These are phyloP conservation scores for Plantago elongata DNA, from an alignment of 257 asterid genomes.

Conservation along the genomic window DNA sequence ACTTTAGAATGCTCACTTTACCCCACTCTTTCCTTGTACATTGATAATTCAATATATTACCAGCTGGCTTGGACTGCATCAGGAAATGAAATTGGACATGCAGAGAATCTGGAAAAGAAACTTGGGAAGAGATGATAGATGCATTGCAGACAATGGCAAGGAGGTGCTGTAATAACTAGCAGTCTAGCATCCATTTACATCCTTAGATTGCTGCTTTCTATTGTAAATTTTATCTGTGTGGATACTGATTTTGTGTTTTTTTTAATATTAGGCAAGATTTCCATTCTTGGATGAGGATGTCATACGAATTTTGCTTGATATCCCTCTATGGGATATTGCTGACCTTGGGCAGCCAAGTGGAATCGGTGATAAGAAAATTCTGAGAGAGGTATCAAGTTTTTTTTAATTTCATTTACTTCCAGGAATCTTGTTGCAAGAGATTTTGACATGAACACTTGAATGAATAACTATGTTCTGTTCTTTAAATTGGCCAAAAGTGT, in stretches of 20 bases:
- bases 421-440: background rate
- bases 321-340: conserved; percentile 90
- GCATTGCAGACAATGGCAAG: conserved; percentile 86
- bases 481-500: background rate
- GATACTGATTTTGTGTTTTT: conserved; percentile 8
- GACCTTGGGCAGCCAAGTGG: conserved; percentile 91
- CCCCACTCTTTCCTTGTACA: conserved; percentile 4
- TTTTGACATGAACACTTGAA: background rate
- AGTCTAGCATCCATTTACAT: conserved; percentile 4
- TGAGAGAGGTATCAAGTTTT: conserved; percentile 59
- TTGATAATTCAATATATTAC: conserved; percentile 9
- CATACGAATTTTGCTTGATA: conserved; percentile 67
- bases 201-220: conserved; percentile 11
- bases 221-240: conserved; percentile 1
- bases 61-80: conserved; percentile 86
- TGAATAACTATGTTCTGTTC: background rate
- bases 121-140: conserved; percentile 94
- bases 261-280: conserved; percentile 63
- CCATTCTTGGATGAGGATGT: conserved; percentile 95
- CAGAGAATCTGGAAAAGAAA: conserved; percentile 98
- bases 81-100: conserved; percentile 94
- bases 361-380: conserved; percentile 77
- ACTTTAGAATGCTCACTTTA: background rate
- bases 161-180: conserved; percentile 48
- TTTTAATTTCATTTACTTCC: background rate